Conservation (phyloP, 1,284 basidiomycete species). For the Xanthoconium separans region DNA sequence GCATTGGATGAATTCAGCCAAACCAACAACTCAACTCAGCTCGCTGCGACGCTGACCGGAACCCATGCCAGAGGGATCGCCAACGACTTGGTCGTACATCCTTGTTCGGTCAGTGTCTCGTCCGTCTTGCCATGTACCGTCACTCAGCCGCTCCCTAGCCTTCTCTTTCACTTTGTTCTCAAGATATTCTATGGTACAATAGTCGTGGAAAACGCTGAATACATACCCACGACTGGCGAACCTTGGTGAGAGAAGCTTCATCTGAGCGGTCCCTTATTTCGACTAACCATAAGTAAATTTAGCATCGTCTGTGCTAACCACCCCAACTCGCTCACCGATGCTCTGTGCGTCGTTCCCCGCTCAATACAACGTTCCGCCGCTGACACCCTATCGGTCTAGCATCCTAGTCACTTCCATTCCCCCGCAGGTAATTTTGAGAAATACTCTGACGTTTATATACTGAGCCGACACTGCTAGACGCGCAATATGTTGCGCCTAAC, state of each 20-base stretch:
- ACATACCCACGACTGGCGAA: constrained; percentile 67
- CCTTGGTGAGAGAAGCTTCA: constrained; percentile 57
- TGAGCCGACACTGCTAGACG: constrained; percentile 31
- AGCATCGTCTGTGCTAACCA: constrained; percentile 79
- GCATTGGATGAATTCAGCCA: too few species aligned
- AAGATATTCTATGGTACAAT: constrained; percentile 88
- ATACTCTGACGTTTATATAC: not conserved
- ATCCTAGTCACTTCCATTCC: constrained; percentile 72
- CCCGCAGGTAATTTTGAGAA: constrained; percentile 45
- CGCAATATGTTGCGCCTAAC: constrained; percentile 81
- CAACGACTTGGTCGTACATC: constrained; percentile 67
- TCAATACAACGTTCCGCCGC: not conserved
- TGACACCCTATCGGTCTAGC: constrained; percentile 35
- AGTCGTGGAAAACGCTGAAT: constrained; percentile 75
- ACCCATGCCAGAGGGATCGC: constrained; percentile 44
- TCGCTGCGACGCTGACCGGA: too few species aligned
- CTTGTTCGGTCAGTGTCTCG: constrained; percentile 52
- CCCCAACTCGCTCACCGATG: constrained; percentile 82
- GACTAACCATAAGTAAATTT: constrained; percentile 3
- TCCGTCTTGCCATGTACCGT: not conserved
- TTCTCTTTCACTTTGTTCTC: constrained; percentile 75
- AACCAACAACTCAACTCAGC: too few species aligned
- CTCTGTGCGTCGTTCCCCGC: constrained; percentile 55
- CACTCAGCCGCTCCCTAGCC: constrained; percentile 37
- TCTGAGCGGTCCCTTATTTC: constrained; percentile 15